These are phyloP conservation scores for Phytophthora pinifolia DNA, from an alignment of 352 stramenopile genomes.

Conservation along the genomic window DNA sequence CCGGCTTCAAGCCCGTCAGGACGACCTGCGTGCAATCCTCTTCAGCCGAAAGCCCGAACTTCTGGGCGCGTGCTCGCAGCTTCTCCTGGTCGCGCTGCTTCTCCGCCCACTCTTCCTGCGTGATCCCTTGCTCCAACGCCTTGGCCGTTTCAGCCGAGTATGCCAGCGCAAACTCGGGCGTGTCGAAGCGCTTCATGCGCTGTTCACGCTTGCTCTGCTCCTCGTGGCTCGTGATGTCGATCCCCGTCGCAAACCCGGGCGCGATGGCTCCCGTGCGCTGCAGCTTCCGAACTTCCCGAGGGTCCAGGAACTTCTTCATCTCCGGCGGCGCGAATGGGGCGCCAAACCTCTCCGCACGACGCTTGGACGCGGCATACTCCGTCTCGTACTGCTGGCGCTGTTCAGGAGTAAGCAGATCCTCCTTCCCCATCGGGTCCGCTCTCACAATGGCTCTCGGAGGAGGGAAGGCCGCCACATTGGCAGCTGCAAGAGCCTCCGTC, in stretches of 20 bases:
- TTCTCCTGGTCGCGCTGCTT: conserved; percentile 65
- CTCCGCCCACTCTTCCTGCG: conserved; percentile 70
- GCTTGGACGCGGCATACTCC: conserved; percentile 44
- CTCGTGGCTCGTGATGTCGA: conserved; percentile 66
- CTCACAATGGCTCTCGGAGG: conserved; percentile 57
- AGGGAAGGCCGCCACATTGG: conserved; percentile 41
- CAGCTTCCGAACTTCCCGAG: conserved; percentile 70
- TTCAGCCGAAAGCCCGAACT: conserved; percentile 61
- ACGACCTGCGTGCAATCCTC: conserved; percentile 37
- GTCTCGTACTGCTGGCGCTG: conserved; percentile 54
- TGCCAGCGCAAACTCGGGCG: conserved; percentile 67
- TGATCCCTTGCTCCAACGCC: conserved; percentile 61
- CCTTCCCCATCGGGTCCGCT: conserved; percentile 49
- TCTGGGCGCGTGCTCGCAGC: conserved; percentile 61
- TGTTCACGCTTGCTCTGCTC: conserved; percentile 68
- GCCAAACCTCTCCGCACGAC: conserved; percentile 70
- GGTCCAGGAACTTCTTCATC: conserved; percentile 80
- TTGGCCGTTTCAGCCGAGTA: conserved; percentile 64
- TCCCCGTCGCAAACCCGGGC: conserved; percentile 66
- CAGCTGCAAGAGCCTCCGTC: conserved; percentile 23
- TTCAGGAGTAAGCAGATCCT: conserved; percentile 57
- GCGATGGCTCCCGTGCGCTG: conserved; percentile 68
- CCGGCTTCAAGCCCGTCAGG: conserved; percentile 33
- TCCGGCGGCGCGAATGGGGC: conserved; percentile 55
- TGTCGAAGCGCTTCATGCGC: conserved; percentile 83